Conservation (phyloP, 1,139 yeast species). For the Pichia terricola region DNA sequence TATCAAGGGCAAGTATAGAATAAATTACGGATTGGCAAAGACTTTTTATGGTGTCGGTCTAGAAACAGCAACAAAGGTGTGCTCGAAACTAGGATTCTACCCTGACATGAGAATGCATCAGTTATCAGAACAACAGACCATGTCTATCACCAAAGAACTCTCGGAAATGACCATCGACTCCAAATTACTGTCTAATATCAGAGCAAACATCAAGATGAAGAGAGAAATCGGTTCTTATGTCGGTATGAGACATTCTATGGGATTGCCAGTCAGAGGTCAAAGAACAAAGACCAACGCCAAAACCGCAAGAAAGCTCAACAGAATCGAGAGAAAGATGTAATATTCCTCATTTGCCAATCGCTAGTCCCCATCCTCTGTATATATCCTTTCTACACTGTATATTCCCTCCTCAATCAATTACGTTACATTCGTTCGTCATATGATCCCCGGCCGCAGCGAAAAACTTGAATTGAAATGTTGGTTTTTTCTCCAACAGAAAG, state of each 20-base stretch:
- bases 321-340: constrained; percentile 44
- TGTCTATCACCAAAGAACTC: constrained; percentile 80
- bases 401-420: too few species aligned
- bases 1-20: constrained; percentile 42
- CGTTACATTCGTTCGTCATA: too few species aligned
- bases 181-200: constrained; percentile 68
- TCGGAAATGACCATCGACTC: constrained; percentile 80
- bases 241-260: constrained; percentile 84
- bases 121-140: constrained; percentile 75
- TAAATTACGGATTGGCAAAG: constrained; percentile 61
- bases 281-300: constrained; percentile 81
- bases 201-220: constrained; percentile 73
- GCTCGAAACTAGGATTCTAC: constrained; percentile 83
- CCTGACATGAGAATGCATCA: constrained; percentile 95
- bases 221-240: constrained; percentile 75
- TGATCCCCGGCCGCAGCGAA: too few species aligned
- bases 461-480: too few species aligned
- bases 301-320: constrained; percentile 82
- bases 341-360: neutral
- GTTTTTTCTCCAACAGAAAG: too few species aligned
- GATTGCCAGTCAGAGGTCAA: constrained; percentile 91
- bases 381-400: neutral
- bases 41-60: constrained; percentile 82
- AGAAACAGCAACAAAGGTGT: constrained; percentile 62
- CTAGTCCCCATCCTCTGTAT: neutral